These are phyloP conservation scores for Murraya koenigii DNA, from an alignment of 345 rosid species.

Conservation along the genomic window DNA sequence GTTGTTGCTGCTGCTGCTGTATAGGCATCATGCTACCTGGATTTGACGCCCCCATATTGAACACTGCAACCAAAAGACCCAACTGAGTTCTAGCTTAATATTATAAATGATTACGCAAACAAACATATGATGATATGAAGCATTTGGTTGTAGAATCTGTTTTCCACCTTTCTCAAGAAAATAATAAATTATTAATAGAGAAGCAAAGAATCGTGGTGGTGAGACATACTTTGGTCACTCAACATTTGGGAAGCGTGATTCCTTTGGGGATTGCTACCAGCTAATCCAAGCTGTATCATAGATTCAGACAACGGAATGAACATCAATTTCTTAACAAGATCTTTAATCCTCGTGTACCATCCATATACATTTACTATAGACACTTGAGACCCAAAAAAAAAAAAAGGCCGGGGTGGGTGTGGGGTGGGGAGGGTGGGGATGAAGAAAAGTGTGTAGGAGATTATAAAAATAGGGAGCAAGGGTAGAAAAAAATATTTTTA, in stretches of 20 bases:
- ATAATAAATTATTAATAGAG: background rate
- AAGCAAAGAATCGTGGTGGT: background rate
- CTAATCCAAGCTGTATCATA: constrained; percentile 61
- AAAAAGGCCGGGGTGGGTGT: too few species aligned
- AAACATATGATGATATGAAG: background rate
- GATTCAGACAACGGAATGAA: constrained; percentile 14
- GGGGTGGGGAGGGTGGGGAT: too few species aligned
- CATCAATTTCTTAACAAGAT: background rate
- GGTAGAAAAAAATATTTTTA: background rate
- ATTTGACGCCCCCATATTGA: constrained; percentile 65
- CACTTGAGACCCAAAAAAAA: background rate
- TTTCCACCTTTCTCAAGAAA: background rate
- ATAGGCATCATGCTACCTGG: constrained; percentile 66
- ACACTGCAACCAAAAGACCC: constrained; percentile 53
- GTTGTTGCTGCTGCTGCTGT: constrained; percentile 48
- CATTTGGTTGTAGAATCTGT: background rate
- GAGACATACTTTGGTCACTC: constrained; percentile 69
- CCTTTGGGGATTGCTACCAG: constrained; percentile 72
- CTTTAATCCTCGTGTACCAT: background rate
- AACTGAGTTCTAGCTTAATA: background rate
- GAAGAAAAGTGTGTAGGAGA: too few species aligned
- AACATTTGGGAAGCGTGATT: constrained; percentile 67
- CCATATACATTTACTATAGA: background rate
- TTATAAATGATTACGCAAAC: background rate
- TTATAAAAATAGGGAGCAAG: background rate